Base-by-base conservation (phyloP, 768 basidiomycete species). In the Tricholoma matsutake region DNA sequence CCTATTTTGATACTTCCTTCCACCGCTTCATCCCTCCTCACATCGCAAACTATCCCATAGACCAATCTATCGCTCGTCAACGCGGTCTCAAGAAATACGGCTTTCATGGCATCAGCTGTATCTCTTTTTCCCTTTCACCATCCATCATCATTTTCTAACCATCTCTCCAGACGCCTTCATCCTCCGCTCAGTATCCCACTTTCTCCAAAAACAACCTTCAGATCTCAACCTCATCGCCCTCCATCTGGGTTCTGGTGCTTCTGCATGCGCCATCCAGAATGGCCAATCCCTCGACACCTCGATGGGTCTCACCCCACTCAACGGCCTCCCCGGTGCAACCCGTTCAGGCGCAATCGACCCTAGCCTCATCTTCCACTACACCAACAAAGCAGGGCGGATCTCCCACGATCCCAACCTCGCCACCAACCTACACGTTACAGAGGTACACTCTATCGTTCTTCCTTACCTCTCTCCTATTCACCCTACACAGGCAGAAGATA, bases 291-390 rank as follows among this genome's bases (percentile, higher is more conserved):
- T 88, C 64, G 92, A 96, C 72, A 96, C 93, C 1, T 88, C 85
- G 37, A 97, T 97, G 95, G 94, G 94, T 3, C 82, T 97, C 37
- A 95, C 95, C 1, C 94, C 94, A 3, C 73, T 94, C n/a, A 86
- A 86, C 58, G 94, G 94, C 2, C 78, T 96, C 0, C 93, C 94
- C 4, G 94, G 95, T 14, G 93, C 92, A 1, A 96, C 94, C 1
- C 87, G 95, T 54, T 83, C 87, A 13, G 94, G 95, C 8, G 80
- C 83, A 1, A 78, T 96, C 68, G 95, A 97, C 72, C 92, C 94
- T 13, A 87, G 86, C 43, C 82, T 95, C 55, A 88, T 96, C 63
- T 96, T 96, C 76, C 94, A 96, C 69, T 88, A 89, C 70, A 85
- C 84, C 49, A 81, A 81, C 62, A 76, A 78, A 56, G 79, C 79